Conservation (phyloP, 2,329 filamentous ascomycete species). For the Colletotrichum sp. region DNA sequence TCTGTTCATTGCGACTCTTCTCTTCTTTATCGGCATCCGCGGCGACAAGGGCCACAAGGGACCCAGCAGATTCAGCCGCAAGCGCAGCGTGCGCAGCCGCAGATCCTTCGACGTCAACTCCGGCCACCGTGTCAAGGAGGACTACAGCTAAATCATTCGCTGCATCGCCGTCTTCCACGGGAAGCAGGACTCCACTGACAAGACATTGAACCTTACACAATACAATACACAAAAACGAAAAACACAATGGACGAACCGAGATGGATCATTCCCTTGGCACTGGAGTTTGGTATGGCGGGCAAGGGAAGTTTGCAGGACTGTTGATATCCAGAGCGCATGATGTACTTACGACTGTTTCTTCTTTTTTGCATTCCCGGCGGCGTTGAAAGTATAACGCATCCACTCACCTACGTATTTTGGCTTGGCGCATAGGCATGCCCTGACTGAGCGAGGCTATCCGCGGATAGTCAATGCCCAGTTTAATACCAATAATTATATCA, state of each 20-base stretch:
- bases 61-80: conserved; percentile 48
- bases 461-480: background rate
- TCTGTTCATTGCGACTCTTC: conserved; percentile 68
- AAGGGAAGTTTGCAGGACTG: background rate
- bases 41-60: conserved; percentile 48
- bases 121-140: conserved; percentile 71
- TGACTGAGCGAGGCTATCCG: background rate
- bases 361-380: background rate
- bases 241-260: background rate
- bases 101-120: conserved; percentile 58
- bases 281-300: background rate
- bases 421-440: background rate
- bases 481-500: background rate
- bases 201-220: background rate
- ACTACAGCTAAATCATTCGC: conserved; percentile 58
- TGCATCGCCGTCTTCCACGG: background rate
- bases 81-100: conserved; percentile 55
- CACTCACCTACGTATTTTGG: background rate
- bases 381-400: background rate
- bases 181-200: background rate
- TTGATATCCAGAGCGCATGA: background rate
- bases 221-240: background rate
- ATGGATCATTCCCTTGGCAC: background rate
- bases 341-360: background rate
- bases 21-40: conserved; percentile 70